phyloP scores from a whole-genome alignment of 495 filamentous ascomycete genomes.

The Aspergillus sparsus region DNA sequence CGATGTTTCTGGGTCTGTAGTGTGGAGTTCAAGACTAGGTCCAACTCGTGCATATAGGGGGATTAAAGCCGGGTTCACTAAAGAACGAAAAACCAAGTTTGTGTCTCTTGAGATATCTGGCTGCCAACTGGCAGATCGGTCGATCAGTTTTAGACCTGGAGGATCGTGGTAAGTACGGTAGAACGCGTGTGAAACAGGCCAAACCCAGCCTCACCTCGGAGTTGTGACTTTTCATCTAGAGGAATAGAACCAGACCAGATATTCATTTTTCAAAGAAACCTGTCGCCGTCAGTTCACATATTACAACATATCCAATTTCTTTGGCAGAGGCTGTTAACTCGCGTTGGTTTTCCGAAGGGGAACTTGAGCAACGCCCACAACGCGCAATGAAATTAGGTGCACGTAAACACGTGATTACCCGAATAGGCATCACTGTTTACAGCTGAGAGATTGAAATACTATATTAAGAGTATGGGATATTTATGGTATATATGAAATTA shows the following conservation, averaged over 20 bases:
- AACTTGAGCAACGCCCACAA: conserved; percentile 10
- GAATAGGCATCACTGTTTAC: not conserved
- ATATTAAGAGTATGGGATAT: no score
- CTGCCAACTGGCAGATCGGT: conserved; percentile 41
- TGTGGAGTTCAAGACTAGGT: conserved; percentile 51
- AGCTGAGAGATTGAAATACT: not conserved
- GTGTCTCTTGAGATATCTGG: conserved; percentile 41
- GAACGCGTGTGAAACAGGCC: conserved; percentile 4
- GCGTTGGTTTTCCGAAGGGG: not conserved
- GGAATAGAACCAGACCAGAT: conserved; percentile 42
- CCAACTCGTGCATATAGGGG: conserved; percentile 53
- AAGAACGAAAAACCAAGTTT: conserved; percentile 42
- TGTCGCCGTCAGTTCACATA: conserved; percentile 15
- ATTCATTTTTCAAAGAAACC: conserved; percentile 34
- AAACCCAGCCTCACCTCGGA: conserved; percentile 36
- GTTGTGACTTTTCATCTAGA: conserved; percentile 31
- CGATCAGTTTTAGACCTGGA: conserved; percentile 42
- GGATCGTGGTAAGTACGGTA: conserved; percentile 19
- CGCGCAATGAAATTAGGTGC: conserved; percentile 10
- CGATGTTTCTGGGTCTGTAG: conserved; percentile 35
- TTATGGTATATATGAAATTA: not conserved
- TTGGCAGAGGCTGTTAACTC: conserved; percentile 1
- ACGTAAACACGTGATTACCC: conserved; percentile 19
- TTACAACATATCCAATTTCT: conserved; percentile 8
- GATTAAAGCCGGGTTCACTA: conserved; percentile 50